Evolutionary conservation across 257 asterid genomes (phyloP).

Genomic region (Penstemon newberryi): DNA sequence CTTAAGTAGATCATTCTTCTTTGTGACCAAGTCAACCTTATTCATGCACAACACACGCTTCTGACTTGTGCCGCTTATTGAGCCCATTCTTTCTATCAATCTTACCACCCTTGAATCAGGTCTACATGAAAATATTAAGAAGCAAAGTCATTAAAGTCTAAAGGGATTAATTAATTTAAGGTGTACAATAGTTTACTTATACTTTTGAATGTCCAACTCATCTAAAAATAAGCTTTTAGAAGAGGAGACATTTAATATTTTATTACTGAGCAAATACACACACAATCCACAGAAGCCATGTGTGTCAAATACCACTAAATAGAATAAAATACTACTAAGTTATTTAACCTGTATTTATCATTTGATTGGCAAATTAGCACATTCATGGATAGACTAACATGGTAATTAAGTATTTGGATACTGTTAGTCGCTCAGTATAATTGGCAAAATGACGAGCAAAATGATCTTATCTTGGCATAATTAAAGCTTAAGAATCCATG

Average conservation of each 20-base stretch:
- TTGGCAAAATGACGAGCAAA: not conserved
- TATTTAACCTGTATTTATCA: conserved; percentile 11
- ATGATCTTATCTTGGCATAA: not conserved
- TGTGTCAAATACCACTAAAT: conserved; percentile 13
- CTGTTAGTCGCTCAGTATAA: conserved; percentile 6
- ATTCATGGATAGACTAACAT: conserved; percentile 5
- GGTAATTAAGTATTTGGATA: not conserved
- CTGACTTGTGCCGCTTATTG: conserved; percentile 57
- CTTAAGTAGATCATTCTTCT: conserved; percentile 70
- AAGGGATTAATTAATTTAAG: conserved; percentile 5
- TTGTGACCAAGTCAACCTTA: conserved; percentile 81
- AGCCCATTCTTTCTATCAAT: conserved; percentile 89
- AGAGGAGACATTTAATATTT: no score
- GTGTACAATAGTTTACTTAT: conserved; percentile 13
- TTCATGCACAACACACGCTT: conserved; percentile 86
- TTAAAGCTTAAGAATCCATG: not conserved
- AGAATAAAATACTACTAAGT: not conserved
- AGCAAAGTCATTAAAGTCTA: conserved; percentile 1
- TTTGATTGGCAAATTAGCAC: conserved; percentile 2
- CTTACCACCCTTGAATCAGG: conserved; percentile 95
- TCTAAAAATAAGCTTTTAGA: not conserved
- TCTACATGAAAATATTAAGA: conserved; percentile 39
- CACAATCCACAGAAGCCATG: not conserved
- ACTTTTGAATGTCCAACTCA: not conserved
- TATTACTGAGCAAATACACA: no score